A percentile compares a stretch with the other conserved stretches of the same genome.
phyloP scores from a whole-genome alignment of 768 basidiomycete genomes.

The Amanita molliuscula region DNA sequence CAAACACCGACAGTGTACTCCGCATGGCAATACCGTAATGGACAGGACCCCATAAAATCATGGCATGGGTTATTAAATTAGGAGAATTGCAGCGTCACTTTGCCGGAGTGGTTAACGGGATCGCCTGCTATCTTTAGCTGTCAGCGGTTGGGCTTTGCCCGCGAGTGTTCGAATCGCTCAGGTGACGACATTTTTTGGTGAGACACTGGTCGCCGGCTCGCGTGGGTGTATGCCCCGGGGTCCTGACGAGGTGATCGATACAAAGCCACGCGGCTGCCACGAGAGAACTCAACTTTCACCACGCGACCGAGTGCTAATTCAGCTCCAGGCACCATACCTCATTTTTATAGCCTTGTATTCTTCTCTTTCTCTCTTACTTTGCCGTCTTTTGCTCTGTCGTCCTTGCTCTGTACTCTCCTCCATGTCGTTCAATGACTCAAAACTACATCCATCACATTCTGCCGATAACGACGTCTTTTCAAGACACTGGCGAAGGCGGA shows the following conservation, averaged over 20 bases:
- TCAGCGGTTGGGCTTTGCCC: conserved; percentile 19
- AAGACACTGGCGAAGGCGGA: conserved; percentile 39
- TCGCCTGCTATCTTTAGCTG: conserved; percentile 8
- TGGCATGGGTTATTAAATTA: background rate
- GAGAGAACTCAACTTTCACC: conserved; percentile 29
- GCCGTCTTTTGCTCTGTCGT: conserved; percentile 5
- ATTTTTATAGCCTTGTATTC: conserved; percentile 10
- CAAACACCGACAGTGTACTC: background rate
- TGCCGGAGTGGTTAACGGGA: conserved; percentile 21
- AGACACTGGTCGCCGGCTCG: conserved; percentile 4
- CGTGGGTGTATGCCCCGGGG: conserved; percentile 10
- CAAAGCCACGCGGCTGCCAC: conserved; percentile 34
- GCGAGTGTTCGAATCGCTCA: conserved; percentile 26
- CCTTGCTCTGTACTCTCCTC: conserved; percentile 3
- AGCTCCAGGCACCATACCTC: conserved; percentile 13
- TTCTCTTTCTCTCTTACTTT: conserved; percentile 6
- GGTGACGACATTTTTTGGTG: conserved; percentile 17
- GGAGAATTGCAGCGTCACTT: conserved; percentile 10
- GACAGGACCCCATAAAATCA: background rate
- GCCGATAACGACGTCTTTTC: conserved; percentile 2
- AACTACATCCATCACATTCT: background rate
- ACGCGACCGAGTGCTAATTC: conserved; percentile 24
- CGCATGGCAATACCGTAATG: no score
- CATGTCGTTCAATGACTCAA: conserved; percentile 4
- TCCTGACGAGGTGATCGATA: conserved; percentile 13